These are phyloP conservation scores for Umbilicaria muhlenbergii DNA, from an alignment of 495 filamentous ascomycete species.

Conservation along the genomic window DNA sequence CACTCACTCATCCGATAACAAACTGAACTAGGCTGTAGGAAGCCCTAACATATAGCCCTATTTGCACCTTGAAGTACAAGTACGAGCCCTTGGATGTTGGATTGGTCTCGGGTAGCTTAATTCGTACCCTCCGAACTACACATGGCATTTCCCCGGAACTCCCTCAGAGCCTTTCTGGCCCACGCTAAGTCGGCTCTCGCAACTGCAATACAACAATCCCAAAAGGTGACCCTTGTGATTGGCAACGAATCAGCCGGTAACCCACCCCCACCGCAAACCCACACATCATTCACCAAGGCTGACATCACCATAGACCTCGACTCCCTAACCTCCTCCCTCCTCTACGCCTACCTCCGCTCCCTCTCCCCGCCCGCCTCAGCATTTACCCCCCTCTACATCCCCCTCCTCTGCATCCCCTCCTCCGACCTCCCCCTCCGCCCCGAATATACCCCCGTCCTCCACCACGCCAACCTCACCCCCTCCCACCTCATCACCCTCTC, in stretches of 20 bases:
- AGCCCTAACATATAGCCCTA: too few species aligned
- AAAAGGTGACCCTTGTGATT: conserved; percentile 8
- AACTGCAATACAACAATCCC: conserved; percentile 1
- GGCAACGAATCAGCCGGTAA: conserved; percentile 16
- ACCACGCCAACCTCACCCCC: conserved; percentile 20
- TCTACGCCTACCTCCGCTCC: conserved; percentile 69
- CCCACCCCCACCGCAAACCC: too few species aligned
- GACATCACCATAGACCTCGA: conserved; percentile 57
- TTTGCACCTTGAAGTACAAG: too few species aligned
- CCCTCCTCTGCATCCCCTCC: conserved; percentile 60
- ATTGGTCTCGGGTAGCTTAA: too few species aligned
- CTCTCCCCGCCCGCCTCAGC: conserved; percentile 27
- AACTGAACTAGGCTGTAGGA: too few species aligned
- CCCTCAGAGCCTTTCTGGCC: conserved; percentile 9
- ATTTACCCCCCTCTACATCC: conserved; percentile 48
- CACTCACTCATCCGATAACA: too few species aligned
- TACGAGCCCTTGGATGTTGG: too few species aligned
- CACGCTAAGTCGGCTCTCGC: conserved; percentile 4
- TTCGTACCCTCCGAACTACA: background rate
- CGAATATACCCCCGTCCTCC: conserved; percentile 45
- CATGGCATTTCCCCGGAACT: conserved; percentile 13
- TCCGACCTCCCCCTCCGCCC: conserved; percentile 59
- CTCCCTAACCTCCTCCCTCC: conserved; percentile 71
- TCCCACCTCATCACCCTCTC: conserved; percentile 26
- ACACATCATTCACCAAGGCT: background rate